phyloP scores from a whole-genome alignment of 495 filamentous ascomycete species.

The Penicillium manginii region DNA sequence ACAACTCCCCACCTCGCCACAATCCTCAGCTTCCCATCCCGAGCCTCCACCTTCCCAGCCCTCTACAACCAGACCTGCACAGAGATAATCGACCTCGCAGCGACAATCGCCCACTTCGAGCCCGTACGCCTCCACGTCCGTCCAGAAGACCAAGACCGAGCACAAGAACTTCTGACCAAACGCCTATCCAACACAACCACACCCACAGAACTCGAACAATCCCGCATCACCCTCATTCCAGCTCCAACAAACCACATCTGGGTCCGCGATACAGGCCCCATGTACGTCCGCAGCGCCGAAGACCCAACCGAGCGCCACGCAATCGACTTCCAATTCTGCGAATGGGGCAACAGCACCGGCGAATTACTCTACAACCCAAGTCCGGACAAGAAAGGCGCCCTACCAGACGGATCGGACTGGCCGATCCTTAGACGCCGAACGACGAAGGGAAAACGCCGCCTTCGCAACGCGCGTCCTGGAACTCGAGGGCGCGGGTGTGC shows the following conservation, averaged over 20 bases:
- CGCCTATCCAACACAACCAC: neutral
- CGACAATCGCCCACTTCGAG: constrained; percentile 38
- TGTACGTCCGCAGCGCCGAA: constrained; percentile 32
- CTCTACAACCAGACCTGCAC: constrained; percentile 27
- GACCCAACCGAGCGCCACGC: constrained; percentile 24
- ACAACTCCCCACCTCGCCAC: constrained; percentile 35
- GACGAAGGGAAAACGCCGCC: constrained; percentile 25
- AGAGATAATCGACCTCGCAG: constrained; percentile 36
- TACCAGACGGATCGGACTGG: constrained; percentile 19
- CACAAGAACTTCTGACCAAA: constrained; percentile 23
- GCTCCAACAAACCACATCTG: constrained; percentile 38
- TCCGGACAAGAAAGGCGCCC: constrained; percentile 11
- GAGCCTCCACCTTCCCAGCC: constrained; percentile 27
- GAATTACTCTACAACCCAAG: constrained; percentile 23
- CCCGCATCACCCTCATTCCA: constrained; percentile 25
- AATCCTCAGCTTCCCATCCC: constrained; percentile 41
- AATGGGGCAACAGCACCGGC: constrained; percentile 36
- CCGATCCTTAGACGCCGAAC: constrained; percentile 23
- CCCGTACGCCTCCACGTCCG: constrained; percentile 37
- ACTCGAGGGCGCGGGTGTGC: constrained; percentile 22
- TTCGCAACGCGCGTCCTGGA: constrained; percentile 35
- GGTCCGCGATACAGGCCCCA: constrained; percentile 41
- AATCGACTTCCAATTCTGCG: constrained; percentile 39
- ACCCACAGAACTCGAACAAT: constrained; percentile 1
- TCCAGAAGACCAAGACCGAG: constrained; percentile 26